Evolutionary conservation across 1,284 basidiomycete genomes (phyloP).

Genomic region (Phellinidium pouzarii): DNA sequence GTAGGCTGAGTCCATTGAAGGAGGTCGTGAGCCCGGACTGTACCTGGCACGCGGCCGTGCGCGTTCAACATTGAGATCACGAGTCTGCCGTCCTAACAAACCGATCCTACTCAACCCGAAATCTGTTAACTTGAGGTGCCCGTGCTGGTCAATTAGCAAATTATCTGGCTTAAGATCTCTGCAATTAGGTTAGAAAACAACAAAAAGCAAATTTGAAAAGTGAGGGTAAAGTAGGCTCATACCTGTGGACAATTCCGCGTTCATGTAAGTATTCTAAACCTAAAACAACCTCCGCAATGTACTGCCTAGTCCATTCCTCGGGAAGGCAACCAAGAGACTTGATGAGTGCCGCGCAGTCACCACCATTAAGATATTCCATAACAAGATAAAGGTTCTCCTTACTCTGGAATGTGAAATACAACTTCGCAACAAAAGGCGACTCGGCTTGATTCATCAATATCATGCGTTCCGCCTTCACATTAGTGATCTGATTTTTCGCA

Average conservation of each 20-base stretch:
- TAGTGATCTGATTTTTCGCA: conserved; percentile 99
- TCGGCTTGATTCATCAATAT: conserved; percentile 99
- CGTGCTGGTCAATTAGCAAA: conserved; percentile 91
- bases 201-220: not conserved
- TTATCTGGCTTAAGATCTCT: conserved; percentile 99
- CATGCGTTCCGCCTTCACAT: conserved; percentile 98
- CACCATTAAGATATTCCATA: conserved; percentile 98
- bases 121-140: conserved; percentile 96
- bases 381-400: conserved; percentile 97
- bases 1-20: conserved; percentile 80
- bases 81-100: conserved; percentile 92
- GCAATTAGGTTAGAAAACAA: conserved; percentile 11
- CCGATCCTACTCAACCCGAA: conserved; percentile 97
- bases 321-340: conserved; percentile 91
- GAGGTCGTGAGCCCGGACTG: conserved; percentile 64
- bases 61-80: conserved; percentile 56
- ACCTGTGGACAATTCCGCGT: conserved; percentile 96
- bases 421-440: conserved; percentile 97
- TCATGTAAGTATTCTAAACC: conserved; percentile 94
- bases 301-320: conserved; percentile 96
- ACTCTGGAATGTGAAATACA: conserved; percentile 99
- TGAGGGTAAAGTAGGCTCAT: no score
- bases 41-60: conserved; percentile 48
- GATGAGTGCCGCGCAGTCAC: conserved; percentile 94
- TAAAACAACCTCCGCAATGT: conserved; percentile 92